phyloP scores from a whole-genome alignment of 148 eudicot species.

The Talinum fruticosum region DNA sequence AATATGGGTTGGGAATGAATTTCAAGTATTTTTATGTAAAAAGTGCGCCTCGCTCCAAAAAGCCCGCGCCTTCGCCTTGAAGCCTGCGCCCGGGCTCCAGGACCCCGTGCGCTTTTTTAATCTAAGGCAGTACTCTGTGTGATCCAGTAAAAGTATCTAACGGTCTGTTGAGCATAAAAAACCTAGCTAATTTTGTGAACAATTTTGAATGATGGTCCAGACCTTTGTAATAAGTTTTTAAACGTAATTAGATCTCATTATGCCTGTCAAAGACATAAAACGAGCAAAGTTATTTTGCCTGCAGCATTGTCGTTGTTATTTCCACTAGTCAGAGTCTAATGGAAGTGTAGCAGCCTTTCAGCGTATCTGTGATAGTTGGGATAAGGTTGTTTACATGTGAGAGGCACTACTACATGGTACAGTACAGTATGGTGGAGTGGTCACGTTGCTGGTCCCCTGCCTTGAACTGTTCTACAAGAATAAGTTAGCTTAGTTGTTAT shows the following conservation, averaged over 20 bases:
- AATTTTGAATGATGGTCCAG: neutral
- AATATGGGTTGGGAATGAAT: too few relatives aligned
- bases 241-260: neutral
- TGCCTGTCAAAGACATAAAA: neutral
- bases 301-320: neutral
- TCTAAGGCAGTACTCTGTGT: too few relatives aligned
- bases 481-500: neutral
- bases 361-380: neutral
- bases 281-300: neutral
- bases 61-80: too few relatives aligned
- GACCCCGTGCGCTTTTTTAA: too few relatives aligned
- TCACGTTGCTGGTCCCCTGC: neutral
- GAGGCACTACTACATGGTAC: neutral
- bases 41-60: too few relatives aligned
- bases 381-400: neutral
- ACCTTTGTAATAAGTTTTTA: neutral
- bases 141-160: neutral
- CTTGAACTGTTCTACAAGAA: neutral
- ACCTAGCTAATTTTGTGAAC: neutral
- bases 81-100: too few relatives aligned
- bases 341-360: neutral
- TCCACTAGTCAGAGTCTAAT: neutral
- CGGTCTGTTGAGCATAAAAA: neutral
- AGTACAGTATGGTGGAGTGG: neutral
- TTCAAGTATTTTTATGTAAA: too few relatives aligned